These are phyloP conservation scores for Kwoniella dendrophila DNA, from an alignment of 768 basidiomycete genomes.

Conservation along the genomic window DNA sequence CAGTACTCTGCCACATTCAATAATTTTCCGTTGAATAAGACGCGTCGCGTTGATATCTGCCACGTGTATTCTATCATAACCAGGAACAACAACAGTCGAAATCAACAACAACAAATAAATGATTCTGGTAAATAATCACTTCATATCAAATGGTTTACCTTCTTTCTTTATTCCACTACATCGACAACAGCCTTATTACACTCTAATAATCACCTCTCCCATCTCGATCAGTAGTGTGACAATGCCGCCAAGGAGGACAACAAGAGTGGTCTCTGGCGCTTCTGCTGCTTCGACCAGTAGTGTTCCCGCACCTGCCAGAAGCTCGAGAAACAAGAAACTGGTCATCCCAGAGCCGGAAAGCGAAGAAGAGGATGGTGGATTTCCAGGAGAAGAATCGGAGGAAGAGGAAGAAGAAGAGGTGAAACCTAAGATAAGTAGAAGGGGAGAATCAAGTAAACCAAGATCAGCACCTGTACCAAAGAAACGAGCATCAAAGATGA, in stretches of 20 bases:
- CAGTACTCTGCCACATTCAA: slow-evolving; percentile 1
- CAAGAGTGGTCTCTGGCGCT: slow-evolving; percentile 10
- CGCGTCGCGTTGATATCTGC: slow-evolving; percentile 11
- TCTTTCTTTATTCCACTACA: not conserved
- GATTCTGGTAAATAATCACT: not conserved
- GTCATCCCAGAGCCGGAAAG: slow-evolving; percentile 3
- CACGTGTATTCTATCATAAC: slow-evolving; percentile 4
- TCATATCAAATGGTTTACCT: too few species aligned
- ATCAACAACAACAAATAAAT: slow-evolving; percentile 22
- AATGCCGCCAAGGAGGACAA: slow-evolving; percentile 18
- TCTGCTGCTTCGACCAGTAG: slow-evolving; percentile 5
- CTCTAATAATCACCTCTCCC: not conserved
- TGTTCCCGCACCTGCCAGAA: slow-evolving; percentile 1
- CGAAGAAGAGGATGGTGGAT: slow-evolving; percentile 23
- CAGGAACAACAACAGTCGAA: slow-evolving; percentile 4
- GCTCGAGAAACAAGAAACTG: slow-evolving; percentile 13
- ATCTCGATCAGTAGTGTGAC: not conserved
- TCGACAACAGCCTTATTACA: not conserved
- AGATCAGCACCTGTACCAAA: slow-evolving; percentile 15
- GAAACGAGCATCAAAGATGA: slow-evolving; percentile 19
- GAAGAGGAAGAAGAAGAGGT: slow-evolving; percentile 28
- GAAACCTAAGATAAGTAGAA: slow-evolving; percentile 19
- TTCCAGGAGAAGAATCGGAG: slow-evolving; percentile 18
- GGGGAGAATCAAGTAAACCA: slow-evolving; percentile 16
- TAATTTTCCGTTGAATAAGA: not conserved